These are phyloP conservation scores for Trypanosoma avium DNA, from an alignment of 208 protist genomes.

Conservation along the genomic window DNA sequence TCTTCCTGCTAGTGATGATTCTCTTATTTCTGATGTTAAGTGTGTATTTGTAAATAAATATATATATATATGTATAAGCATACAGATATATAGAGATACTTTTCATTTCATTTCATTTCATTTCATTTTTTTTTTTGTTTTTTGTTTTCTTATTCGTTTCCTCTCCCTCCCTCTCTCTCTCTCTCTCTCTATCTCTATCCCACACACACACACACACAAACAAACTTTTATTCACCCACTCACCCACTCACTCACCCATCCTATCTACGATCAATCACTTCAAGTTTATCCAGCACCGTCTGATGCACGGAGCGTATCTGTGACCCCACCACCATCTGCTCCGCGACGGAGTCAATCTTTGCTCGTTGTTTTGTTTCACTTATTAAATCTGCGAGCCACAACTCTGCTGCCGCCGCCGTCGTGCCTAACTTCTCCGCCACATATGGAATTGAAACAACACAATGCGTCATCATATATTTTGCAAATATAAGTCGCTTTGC, in stretches of 20 bases:
- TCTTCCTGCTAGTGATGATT: too few species aligned
- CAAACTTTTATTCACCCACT: too few species aligned
- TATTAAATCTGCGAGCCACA: constrained; percentile 91
- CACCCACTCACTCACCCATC: not conserved
- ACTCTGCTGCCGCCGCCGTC: constrained; percentile 72
- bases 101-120: not conserved
- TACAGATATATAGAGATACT: not conserved
- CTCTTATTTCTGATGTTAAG: too few species aligned
- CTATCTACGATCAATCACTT: constrained; percentile 37
- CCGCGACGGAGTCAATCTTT: constrained; percentile 90
- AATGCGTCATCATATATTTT: constrained; percentile 84
- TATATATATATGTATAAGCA: too few species aligned
- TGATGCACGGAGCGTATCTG: constrained; percentile 72
- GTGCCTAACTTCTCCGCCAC: constrained; percentile 80
- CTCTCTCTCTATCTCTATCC: not conserved
- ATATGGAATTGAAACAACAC: constrained; percentile 83
- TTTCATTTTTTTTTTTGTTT: not conserved
- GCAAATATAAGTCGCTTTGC: constrained; percentile 85
- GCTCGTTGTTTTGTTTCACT: constrained; percentile 89
- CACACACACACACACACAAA: not conserved
- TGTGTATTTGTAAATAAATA: too few species aligned
- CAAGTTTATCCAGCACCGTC: constrained; percentile 76
- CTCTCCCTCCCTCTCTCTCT: not conserved
- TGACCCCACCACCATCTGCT: constrained; percentile 81
- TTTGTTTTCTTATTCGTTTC: not conserved